phyloP scores from a whole-genome alignment of 2,329 filamentous ascomycete genomes.

The Neonectria sp. region DNA sequence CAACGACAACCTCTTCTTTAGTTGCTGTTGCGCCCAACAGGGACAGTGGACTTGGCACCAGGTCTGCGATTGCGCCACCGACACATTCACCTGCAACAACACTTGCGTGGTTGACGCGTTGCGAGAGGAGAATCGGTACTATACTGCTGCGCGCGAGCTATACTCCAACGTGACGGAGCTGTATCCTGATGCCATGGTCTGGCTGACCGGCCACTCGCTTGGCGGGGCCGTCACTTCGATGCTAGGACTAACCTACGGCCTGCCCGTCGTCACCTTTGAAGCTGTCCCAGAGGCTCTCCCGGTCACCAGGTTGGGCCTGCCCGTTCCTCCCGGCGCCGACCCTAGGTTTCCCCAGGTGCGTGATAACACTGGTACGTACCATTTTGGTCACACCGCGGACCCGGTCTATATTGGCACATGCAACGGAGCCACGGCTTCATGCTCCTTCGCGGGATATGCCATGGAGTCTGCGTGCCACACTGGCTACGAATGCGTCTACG shows the following conservation, averaged over 20 bases:
- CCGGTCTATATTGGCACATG: conserved; percentile 95
- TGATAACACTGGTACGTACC: conserved; percentile 82
- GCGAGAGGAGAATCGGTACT: conserved; percentile 89
- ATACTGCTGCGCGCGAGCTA: conserved; percentile 88
- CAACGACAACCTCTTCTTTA: conserved; percentile 98
- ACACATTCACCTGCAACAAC: conserved; percentile 91
- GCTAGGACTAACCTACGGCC: conserved; percentile 89
- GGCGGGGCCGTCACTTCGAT: conserved; percentile 92
- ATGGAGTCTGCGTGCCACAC: conserved; percentile 95
- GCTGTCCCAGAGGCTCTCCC: conserved; percentile 93
- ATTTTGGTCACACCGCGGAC: conserved; percentile 96
- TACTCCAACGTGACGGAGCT: conserved; percentile 93
- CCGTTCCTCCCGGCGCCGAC: conserved; percentile 84
- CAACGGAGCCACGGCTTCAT: conserved; percentile 90
- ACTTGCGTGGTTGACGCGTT: conserved; percentile 87
- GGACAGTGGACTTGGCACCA: conserved; percentile 91
- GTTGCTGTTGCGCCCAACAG: conserved; percentile 96
- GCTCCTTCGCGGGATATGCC: conserved; percentile 93
- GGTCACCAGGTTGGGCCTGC: conserved; percentile 86
- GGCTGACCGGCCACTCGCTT: conserved; percentile 93
- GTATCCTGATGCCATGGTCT: conserved; percentile 88
- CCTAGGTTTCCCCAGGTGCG: conserved; percentile 79
- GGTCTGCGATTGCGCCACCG: conserved; percentile 92
- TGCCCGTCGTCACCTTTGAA: conserved; percentile 94
- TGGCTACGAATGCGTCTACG: conserved; percentile 89